Base-by-base conservation (phyloP, 2,329 filamentous ascomycete genomes). In the Fusarium solani-melongenae region DNA sequence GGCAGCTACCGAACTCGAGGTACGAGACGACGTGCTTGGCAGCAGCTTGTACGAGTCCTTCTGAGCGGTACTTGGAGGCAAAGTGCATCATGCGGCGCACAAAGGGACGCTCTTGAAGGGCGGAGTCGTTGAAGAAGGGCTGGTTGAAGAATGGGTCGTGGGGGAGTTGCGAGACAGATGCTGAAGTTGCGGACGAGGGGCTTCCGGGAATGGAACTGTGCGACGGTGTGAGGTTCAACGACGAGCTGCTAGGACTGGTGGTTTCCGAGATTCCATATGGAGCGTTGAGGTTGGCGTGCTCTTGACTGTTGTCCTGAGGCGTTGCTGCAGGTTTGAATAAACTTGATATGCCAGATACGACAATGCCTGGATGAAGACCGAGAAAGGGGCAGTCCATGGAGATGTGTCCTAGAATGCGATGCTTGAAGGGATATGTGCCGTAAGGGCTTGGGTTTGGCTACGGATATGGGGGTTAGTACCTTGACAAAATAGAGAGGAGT, bases 331-430 rank as follows among this genome's bases (percentile, higher is more conserved):
- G 81, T 38, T 86, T 84, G 81, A 98, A 96, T 12, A 97, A 86
- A 78, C 94, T 96, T 3, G 91, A 89, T 62, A 97, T 88, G 2
- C 95, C 94, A 39, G 93, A 93, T n/a, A 91, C 89, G 46, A 98
- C 89, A 46, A 98, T 93, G 7, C 95, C 93, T 1, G 94, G 95
- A 81, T 98, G 94, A 79, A 98, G 92, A 5, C 95, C 95, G 7
- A 98, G 86, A 67, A 97, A 94, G 0, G 95, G 95, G 0, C 93
- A 93, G 81, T 98, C 95, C 57, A 97, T 92, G 64, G 93, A 93
- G 64, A 98, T 86, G 6, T 92, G 92, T 0, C 95, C 95, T 33
- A 98, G 82, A 44, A 98, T 93, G 11, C 91, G 89, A 83, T 97
- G 94, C 71, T 90, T 91, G 73, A 93, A 90, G 12, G 84, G 84